Evolutionary conservation across 305 asterid genomes (phyloP), one percentile per base, ranked within the genome.

Genomic region (Salvia sclarea): DNA sequence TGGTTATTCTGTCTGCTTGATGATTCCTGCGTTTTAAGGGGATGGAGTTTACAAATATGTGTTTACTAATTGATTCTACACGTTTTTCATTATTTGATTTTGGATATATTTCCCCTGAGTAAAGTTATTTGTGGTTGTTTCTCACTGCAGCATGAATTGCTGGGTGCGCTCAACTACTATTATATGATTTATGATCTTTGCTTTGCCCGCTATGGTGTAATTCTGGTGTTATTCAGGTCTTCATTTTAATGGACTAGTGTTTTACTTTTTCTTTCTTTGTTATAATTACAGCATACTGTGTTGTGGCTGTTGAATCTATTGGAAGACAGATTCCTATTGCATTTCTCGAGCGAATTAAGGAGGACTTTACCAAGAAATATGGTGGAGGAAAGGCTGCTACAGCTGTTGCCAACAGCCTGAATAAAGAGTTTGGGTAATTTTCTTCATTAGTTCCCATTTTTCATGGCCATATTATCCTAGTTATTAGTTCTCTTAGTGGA

Each of bases 311-410:
- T 63, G 90, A 86, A 68, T 79, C 93, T 61, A 77, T 81, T 71
- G 90, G 94, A 49, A 81, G 90, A 41, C 94, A 86, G 70, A 47
- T 86, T 37, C 94, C 94, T 31, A 81, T 86, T 64, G 90, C 88
- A 55, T 86, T 28, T 69, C 88, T 86, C 12, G 94, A 86, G 78
- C 82, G 91, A 43, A 74, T 84, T 35, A 87, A 87, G 83, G 91
- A 87, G n/a, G 94, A 87, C n/a, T 87, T 87, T 45, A 83, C 76
- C 38, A 83, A 83, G 82, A 85, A 79, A 78, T 84, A 85, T 56
- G 74, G 83, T 68, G 91, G 89, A 38, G 94, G 91, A n/a, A 87
- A 87, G 76, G 93, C 90, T 61, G 88, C 93, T 40, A 84, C 90
- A 38, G 90, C 93, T 80, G 88, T 84, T 75, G 86, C 85, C 60